Conservation (phyloP, 1,284 basidiomycete species). For the Rhizoctonia solani region DNA sequence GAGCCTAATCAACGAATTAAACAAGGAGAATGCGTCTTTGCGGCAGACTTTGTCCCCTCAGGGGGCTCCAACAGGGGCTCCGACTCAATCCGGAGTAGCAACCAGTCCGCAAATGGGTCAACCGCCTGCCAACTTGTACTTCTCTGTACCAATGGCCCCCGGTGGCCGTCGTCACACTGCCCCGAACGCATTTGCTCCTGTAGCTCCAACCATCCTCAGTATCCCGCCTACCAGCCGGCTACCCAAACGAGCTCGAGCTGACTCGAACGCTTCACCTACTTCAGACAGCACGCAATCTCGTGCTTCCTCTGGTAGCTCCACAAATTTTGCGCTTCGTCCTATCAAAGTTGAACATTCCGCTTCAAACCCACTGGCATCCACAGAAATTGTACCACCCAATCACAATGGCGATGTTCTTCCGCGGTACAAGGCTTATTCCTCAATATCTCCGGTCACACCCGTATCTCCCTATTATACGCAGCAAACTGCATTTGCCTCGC, state of each 20-base stretch:
- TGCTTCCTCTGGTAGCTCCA: not conserved
- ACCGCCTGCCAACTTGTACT: slow-evolving; percentile 3
- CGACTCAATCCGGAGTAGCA: not conserved
- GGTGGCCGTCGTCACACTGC: slow-evolving; percentile 15
- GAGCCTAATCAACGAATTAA: not conserved
- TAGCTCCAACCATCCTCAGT: not conserved
- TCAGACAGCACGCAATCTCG: not conserved
- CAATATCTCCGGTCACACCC: not conserved
- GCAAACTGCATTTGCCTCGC: no score
- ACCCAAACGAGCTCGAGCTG: slow-evolving; percentile 12
- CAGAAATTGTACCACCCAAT: not conserved
- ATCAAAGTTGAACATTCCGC: not conserved
- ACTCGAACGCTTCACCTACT: not conserved
- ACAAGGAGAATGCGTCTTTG: slow-evolving; percentile 15
- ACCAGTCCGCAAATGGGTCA: not conserved
- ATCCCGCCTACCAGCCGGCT: not conserved
- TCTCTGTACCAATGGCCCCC: not conserved
- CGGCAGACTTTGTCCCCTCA: not conserved
- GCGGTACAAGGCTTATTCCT: not conserved
- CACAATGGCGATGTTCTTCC: not conserved
- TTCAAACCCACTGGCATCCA: not conserved
- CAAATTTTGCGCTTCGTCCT: slow-evolving; percentile 9
- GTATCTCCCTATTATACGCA: not conserved
- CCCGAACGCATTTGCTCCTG: not conserved
- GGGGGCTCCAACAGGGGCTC: not conserved